Conservation (phyloP, 306 rosid genomes). For the Cucumis cinereus region DNA sequence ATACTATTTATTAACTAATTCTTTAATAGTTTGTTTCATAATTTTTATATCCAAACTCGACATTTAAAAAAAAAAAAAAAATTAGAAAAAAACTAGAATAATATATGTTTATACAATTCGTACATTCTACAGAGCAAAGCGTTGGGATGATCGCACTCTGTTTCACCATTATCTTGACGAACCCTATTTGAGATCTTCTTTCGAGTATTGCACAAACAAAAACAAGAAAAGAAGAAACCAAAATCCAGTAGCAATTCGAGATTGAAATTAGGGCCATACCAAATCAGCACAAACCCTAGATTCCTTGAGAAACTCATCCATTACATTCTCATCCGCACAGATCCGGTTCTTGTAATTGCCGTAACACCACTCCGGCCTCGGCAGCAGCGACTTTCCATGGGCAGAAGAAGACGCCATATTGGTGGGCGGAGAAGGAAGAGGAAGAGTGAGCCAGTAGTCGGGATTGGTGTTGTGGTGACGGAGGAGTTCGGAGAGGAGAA, state of each 20-base stretch:
- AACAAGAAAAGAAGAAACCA: neutral
- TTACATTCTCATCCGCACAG: neutral
- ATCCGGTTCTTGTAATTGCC: neutral
- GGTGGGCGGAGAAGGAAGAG: neutral
- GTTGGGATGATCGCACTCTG: too few relatives aligned
- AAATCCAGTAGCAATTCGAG: neutral
- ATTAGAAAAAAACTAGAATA: too few relatives aligned
- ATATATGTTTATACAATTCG: too few relatives aligned
- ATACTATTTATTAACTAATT: too few relatives aligned
- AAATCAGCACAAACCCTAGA: conserved; percentile 1
- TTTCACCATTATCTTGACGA: too few relatives aligned
- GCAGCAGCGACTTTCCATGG: neutral
- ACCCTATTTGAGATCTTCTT: too few relatives aligned
- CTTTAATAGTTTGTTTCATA: too few relatives aligned
- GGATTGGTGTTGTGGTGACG: neutral
- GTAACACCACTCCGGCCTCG: neutral
- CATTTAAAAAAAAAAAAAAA: too few relatives aligned
- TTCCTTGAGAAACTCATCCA: neutral
- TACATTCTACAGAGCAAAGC: too few relatives aligned
- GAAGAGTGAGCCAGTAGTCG: neutral
- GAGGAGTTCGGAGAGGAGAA: neutral
- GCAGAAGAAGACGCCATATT: neutral
- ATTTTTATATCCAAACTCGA: too few relatives aligned
- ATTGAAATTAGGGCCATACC: neutral
- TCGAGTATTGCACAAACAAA: too few relatives aligned